phyloP scores from a whole-genome alignment of 306 rosid genomes.

The Luffa acutangula region DNA sequence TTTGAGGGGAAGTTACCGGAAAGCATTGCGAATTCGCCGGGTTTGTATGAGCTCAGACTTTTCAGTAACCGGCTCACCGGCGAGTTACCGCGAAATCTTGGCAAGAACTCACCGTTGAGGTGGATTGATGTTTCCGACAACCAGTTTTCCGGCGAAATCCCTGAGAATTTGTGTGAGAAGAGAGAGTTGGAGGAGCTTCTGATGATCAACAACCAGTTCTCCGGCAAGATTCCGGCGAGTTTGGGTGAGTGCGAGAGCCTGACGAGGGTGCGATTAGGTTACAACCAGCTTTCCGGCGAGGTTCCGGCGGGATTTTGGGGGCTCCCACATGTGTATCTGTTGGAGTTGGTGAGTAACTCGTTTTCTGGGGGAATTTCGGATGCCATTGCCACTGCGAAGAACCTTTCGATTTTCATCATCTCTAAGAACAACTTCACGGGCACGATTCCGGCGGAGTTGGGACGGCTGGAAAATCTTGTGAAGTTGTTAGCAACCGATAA shows the following conservation, averaged over 20 bases:
- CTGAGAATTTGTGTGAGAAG: conserved; percentile 56
- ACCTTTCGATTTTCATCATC: conserved; percentile 76
- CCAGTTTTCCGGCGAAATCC: conserved; percentile 61
- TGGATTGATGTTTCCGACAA: conserved; percentile 89
- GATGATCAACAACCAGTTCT: conserved; percentile 74
- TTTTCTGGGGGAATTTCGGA: conserved; percentile 56
- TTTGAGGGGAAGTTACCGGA: conserved; percentile 2
- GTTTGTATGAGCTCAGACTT: conserved; percentile 50
- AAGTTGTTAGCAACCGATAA: conserved; percentile 70
- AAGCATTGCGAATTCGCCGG: conserved; percentile 46
- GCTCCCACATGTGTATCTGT: conserved; percentile 53
- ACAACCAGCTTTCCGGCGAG: conserved; percentile 59
- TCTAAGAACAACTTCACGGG: conserved; percentile 64
- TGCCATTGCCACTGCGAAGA: conserved; percentile 48
- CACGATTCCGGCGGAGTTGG: conserved; percentile 50
- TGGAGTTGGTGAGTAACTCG: conserved; percentile 71
- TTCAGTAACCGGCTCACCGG: conserved; percentile 33
- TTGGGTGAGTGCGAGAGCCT: conserved; percentile 56
- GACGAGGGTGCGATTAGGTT: conserved; percentile 69
- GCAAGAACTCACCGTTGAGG: conserved; percentile 61
- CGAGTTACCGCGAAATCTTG: conserved; percentile 56
- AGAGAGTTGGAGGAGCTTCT: conserved; percentile 79
- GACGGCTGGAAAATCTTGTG: conserved; percentile 62
- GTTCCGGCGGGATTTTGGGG: conserved; percentile 69
- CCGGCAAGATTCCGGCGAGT: conserved; percentile 60